These are phyloP conservation scores for Rhizopogon vesiculosus DNA, from an alignment of 768 basidiomycete species.

Conservation along the genomic window DNA sequence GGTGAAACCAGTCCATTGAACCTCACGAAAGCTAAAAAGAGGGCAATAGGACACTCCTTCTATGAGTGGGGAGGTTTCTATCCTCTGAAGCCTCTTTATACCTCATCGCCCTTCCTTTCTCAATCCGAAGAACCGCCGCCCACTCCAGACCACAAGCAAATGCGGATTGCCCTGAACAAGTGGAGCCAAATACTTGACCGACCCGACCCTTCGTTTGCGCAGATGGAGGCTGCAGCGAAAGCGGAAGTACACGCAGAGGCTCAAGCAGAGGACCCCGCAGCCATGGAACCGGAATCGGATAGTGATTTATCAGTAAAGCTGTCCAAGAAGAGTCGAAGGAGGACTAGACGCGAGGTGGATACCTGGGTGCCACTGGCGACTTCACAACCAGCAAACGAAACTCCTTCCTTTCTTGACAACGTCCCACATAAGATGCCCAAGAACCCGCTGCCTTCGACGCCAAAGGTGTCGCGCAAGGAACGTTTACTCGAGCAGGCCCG, in stretches of 20 bases:
- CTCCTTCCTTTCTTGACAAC: not conserved
- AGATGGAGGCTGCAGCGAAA: constrained; percentile 14
- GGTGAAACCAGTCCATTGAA: constrained; percentile 17
- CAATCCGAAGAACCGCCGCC: constrained; percentile 8
- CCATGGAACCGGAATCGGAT: not conserved
- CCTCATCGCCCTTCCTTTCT: constrained; percentile 22
- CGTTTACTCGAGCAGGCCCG: constrained; percentile 4
- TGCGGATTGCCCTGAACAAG: constrained; percentile 28
- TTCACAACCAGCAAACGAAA: not conserved
- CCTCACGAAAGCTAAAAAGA: constrained; percentile 24
- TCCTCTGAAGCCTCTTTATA: constrained; percentile 23
- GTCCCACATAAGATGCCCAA: not conserved
- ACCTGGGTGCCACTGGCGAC: not conserved
- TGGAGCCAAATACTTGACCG: constrained; percentile 29
- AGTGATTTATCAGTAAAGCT: not conserved
- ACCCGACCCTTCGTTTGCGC: constrained; percentile 27
- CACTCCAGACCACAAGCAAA: constrained; percentile 17
- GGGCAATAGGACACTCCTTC: constrained; percentile 25
- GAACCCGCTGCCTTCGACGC: not conserved
- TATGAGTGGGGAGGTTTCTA: constrained; percentile 29
- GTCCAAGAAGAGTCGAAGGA: constrained; percentile 1
- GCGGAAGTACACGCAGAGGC: not conserved
- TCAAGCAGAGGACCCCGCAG: not conserved
- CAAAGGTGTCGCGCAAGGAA: constrained; percentile 2
- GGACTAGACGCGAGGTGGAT: not conserved